Percentiles rank a stretch among this genome's conserved stretches.
These are phyloP conservation scores for Sphagnum fallax DNA, from an alignment of 228 moss, liverwort and hornwort species.

Conservation along the genomic window DNA sequence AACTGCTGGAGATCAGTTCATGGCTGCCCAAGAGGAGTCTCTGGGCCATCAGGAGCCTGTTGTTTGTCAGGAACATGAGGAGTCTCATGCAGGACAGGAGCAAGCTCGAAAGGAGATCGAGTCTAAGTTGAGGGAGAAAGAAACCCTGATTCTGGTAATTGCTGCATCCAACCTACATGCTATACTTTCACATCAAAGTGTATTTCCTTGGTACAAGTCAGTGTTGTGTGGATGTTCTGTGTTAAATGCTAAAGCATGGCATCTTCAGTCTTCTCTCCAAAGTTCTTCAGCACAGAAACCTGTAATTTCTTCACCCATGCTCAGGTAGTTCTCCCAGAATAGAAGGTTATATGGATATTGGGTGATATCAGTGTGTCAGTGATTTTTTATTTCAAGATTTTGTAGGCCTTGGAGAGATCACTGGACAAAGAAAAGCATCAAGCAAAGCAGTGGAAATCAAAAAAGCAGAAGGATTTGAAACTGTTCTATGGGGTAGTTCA, in stretches of 20 bases:
- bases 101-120: conserved; percentile 64
- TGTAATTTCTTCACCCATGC: too few relatives aligned
- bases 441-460: conserved; percentile 54
- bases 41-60: conserved; percentile 45
- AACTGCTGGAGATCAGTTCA: conserved; percentile 41
- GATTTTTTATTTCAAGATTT: neutral
- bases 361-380: neutral
- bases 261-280: too few relatives aligned
- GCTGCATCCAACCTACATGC: too few relatives aligned
- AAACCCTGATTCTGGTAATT: conserved; percentile 74
- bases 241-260: too few relatives aligned
- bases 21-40: conserved; percentile 13
- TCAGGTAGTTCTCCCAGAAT: too few relatives aligned
- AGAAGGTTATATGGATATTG: conserved; percentile 3
- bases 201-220: too few relatives aligned
- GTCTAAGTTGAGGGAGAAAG: conserved; percentile 38
- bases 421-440: conserved; percentile 83
- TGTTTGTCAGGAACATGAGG: conserved; percentile 29
- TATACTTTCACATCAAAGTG: too few relatives aligned
- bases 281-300: too few relatives aligned
- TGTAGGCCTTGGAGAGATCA: conserved; percentile 79
- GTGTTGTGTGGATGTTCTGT: too few relatives aligned
- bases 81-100: too few relatives aligned
- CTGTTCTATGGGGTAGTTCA: conserved; percentile 63
- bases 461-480: conserved; percentile 72